Evolutionary conservation across 768 basidiomycete genomes (phyloP).

Genomic region (Lentinula boryana): DNA sequence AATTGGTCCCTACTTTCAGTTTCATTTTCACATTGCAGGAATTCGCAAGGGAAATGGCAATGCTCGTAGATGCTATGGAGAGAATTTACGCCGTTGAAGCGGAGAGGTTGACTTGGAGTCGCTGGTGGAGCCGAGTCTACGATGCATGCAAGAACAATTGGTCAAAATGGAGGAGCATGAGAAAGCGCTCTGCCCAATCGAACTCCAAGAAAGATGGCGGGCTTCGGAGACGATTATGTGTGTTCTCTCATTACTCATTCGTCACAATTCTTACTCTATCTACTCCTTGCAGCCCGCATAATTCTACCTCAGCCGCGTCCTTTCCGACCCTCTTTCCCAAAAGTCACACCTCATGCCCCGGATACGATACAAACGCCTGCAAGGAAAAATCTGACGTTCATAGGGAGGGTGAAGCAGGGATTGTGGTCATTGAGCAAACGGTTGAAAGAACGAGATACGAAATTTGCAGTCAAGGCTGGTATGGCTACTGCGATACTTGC

Average conservation of each 20-base stretch:
- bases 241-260: not conserved
- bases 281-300: not conserved
- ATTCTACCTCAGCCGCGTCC: constrained; percentile 26
- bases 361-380: constrained; percentile 81
- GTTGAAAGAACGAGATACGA: constrained; percentile 68
- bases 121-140: constrained; percentile 35
- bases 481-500: constrained; percentile 80
- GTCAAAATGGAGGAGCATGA: not conserved
- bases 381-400: constrained; percentile 47
- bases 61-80: constrained; percentile 79
- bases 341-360: constrained; percentile 75
- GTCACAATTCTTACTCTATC: not conserved
- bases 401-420: constrained; percentile 59
- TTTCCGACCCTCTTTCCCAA: constrained; percentile 68
- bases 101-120: constrained; percentile 26
- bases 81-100: constrained; percentile 69
- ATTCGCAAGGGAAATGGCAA: constrained; percentile 78
- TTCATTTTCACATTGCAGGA: constrained; percentile 97
- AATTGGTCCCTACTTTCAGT: constrained; percentile 31
- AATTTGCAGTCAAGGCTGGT: constrained; percentile 85
- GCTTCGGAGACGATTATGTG: constrained; percentile 8
- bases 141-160: not conserved
- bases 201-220: constrained; percentile 1
- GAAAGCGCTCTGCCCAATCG: not conserved
- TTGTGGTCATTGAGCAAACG: constrained; percentile 68